Evolutionary conservation across 164 flowering plant genomes (phyloP).

Genomic region (Liriodendron chinense): DNA sequence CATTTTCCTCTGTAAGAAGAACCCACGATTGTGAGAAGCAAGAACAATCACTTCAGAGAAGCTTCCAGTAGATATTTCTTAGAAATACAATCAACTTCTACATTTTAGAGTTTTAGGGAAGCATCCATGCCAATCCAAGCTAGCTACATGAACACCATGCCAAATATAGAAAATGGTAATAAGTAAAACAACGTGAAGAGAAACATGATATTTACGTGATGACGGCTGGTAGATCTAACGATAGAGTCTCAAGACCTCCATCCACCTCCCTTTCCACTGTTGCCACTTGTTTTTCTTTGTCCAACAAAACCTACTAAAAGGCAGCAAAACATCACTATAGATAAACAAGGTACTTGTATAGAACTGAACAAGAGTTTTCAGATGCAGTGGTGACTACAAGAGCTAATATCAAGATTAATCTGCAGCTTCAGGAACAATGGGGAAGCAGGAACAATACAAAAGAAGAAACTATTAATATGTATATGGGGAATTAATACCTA

Average conservation of each 20-base stretch:
- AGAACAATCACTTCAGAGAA: background rate
- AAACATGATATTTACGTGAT: constrained; percentile 51
- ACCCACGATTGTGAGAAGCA: background rate
- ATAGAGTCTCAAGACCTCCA: constrained; percentile 82
- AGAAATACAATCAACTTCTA: background rate
- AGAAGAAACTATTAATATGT: background rate
- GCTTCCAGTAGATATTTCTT: background rate
- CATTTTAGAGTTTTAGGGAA: background rate
- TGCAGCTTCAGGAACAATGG: background rate
- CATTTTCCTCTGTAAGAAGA: background rate
- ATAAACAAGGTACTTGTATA: background rate
- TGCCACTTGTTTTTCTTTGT: constrained; percentile 64
- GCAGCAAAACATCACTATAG: constrained; percentile 4
- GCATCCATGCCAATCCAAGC: background rate
- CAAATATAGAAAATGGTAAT: background rate
- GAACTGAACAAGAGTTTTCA: background rate
- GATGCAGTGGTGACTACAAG: constrained; percentile 2
- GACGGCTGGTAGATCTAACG: constrained; percentile 83
- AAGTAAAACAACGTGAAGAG: background rate
- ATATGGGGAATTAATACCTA: background rate
- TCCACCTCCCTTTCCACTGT: constrained; percentile 95
- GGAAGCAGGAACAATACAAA: background rate
- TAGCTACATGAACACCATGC: background rate
- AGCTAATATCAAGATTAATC: background rate
- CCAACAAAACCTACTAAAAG: constrained; percentile 75